Conservation (phyloP, 768 basidiomycete genomes). For the Melanogaster broomeanus region DNA sequence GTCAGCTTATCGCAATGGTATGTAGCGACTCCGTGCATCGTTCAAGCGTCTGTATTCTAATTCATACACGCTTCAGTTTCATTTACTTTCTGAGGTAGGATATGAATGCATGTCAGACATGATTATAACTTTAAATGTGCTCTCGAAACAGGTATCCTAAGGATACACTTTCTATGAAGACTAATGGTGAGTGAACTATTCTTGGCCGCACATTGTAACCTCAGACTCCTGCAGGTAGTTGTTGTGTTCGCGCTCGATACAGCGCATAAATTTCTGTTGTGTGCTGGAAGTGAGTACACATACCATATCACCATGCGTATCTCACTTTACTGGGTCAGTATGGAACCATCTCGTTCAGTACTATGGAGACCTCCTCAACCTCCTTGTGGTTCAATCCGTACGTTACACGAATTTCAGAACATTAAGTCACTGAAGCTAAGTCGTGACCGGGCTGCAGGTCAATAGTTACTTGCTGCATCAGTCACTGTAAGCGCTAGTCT, state of each 20-base stretch:
- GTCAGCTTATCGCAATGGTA: neutral
- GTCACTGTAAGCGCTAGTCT: too few relatives aligned
- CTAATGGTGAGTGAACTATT: neutral
- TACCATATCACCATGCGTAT: neutral
- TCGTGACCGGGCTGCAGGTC: neutral
- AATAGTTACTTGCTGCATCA: neutral
- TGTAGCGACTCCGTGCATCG: neutral
- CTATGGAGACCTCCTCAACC: neutral
- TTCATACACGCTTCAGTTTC: neutral
- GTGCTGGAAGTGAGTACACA: neutral
- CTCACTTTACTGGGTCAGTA: neutral
- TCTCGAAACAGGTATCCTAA: neutral
- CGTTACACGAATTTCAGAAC: neutral
- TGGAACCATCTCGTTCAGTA: neutral
- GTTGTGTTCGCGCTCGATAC: neutral
- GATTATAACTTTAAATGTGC: neutral
- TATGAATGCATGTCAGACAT: neutral
- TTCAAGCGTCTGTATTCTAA: neutral
- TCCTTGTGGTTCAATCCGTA: neutral
- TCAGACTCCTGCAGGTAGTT: neutral
- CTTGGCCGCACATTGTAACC: neutral
- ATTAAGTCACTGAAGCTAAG: neutral
- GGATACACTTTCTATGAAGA: neutral
- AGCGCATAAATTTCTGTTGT: neutral
- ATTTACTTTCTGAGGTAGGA: neutral